Conservation (phyloP, 2,329 filamentous ascomycete species). For the Penicillium hordei region DNA sequence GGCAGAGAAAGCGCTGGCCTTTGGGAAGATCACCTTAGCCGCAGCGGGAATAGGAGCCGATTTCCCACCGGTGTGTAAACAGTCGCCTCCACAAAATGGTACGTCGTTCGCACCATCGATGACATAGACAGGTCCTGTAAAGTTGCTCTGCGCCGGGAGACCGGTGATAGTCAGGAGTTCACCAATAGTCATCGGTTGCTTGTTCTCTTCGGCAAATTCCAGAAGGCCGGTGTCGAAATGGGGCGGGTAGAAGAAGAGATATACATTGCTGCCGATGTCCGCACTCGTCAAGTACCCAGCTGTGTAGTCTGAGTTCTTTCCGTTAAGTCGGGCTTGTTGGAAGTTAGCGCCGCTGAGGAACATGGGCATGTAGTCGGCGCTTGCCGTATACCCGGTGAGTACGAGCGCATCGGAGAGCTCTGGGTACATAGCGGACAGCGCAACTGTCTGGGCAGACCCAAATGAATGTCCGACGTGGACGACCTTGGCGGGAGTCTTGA, state of each 20-base stretch:
- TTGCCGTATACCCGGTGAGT: conserved; percentile 41
- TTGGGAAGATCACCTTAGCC: conserved; percentile 19
- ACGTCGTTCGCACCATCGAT: conserved; percentile 24
- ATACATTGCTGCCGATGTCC: conserved; percentile 16
- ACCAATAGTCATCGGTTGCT: conserved; percentile 28
- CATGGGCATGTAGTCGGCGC: conserved; percentile 17
- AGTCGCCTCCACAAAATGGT: conserved; percentile 30
- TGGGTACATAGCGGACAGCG: conserved; percentile 34
- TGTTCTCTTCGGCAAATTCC: conserved; percentile 20
- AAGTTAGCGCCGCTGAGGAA: conserved; percentile 23
- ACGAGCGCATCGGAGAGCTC: conserved; percentile 41
- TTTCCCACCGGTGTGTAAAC: conserved; percentile 22
- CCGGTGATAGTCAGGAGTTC: conserved; percentile 26
- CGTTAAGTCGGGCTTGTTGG: conserved; percentile 19
- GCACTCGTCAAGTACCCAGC: conserved; percentile 26
- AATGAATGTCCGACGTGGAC: conserved; percentile 42
- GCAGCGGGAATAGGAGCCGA: conserved; percentile 14
- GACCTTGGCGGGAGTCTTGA: conserved; percentile 34
- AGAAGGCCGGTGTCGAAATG: conserved; percentile 19
- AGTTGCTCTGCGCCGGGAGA: conserved; percentile 13
- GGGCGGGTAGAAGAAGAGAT: conserved; percentile 16
- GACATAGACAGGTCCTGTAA: conserved; percentile 27
- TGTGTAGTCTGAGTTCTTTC: conserved; percentile 18
- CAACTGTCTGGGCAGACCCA: conserved; percentile 36
- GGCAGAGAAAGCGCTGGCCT: conserved; percentile 22